Conservation (phyloP, 768 basidiomycete genomes). For the Boletus rufocinnamomeus region DNA sequence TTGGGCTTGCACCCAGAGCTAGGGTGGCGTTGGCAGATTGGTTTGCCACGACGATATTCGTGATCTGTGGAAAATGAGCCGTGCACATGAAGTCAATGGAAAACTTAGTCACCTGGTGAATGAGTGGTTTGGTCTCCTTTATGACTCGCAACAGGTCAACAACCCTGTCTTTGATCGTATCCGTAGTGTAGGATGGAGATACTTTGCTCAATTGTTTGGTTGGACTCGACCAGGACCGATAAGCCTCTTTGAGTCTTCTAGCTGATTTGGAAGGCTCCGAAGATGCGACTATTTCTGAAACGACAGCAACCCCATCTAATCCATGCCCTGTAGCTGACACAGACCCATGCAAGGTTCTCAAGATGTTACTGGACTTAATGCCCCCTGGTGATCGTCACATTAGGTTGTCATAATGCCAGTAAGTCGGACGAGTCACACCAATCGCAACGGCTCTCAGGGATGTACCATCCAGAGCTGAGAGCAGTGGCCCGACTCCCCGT, state of each 20-base stretch:
- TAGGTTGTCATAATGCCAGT: background rate
- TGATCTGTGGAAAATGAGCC: conserved; percentile 56
- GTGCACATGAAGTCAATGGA: background rate
- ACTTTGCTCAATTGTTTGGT: background rate
- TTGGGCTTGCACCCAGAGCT: conserved; percentile 85
- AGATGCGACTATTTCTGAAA: conserved; percentile 83
- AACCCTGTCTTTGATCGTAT: conserved; percentile 46
- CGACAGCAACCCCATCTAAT: conserved; percentile 84
- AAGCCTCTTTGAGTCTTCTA: conserved; percentile 41
- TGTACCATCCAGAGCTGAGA: conserved; percentile 65
- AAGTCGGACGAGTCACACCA: conserved; percentile 48
- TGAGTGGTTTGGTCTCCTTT: conserved; percentile 59
- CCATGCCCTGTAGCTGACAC: conserved; percentile 56
- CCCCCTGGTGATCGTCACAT: conserved; percentile 58
- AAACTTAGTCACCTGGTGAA: conserved; percentile 67
- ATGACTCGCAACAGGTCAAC: conserved; percentile 52
- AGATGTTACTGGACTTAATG: conserved; percentile 76
- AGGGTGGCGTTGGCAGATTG: conserved; percentile 91
- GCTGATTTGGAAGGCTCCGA: conserved; percentile 55
- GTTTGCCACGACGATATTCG: conserved; percentile 84
- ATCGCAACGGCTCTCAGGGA: conserved; percentile 78
- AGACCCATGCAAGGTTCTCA: conserved; percentile 73
- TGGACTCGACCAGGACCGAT: conserved; percentile 33
- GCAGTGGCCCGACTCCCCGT: conserved; percentile 65
- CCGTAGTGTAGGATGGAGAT: conserved; percentile 26